phyloP scores from a whole-genome alignment of 2,329 filamentous ascomycete genomes.

The Aspergillus pseudoviridinutans region DNA sequence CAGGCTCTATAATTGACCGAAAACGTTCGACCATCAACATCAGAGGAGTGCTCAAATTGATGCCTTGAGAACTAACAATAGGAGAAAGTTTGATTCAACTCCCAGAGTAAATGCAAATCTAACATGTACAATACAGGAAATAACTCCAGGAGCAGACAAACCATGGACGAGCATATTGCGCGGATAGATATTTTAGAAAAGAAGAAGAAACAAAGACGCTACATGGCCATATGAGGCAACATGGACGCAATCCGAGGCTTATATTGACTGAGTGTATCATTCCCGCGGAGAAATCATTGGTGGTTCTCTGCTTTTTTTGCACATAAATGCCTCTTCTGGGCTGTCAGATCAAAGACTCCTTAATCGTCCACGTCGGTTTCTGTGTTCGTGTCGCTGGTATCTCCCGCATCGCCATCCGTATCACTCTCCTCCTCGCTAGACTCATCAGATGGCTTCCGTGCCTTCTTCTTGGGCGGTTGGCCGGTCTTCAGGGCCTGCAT shows the following conservation, averaged over 20 bases:
- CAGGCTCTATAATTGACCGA: too few relatives aligned
- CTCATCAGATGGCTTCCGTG: conserved; percentile 50
- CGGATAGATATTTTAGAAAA: neutral
- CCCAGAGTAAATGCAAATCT: conserved; percentile 15
- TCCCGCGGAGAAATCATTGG: neutral
- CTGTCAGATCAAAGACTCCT: conserved; percentile 8
- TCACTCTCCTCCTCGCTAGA: conserved; percentile 63
- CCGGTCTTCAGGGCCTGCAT: conserved; percentile 81
- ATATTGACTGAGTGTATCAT: neutral
- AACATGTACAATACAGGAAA: conserved; percentile 3
- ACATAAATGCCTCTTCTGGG: neutral
- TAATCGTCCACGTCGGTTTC: conserved; percentile 77
- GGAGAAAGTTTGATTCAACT: conserved; percentile 8
- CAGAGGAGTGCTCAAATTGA: neutral
- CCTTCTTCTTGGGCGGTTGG: conserved; percentile 55
- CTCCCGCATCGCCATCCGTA: conserved; percentile 59
- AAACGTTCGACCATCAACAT: too few relatives aligned
- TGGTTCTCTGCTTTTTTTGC: conserved; percentile 3
- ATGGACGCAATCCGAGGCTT: neutral
- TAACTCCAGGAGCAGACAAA: neutral
- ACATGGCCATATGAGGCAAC: neutral
- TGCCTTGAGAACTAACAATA: neutral
- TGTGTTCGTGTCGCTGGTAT: conserved; percentile 56
- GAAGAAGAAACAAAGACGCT: neutral
- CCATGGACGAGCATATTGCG: neutral